Evolutionary conservation across 2,329 filamentous ascomycete genomes (phyloP).

Genomic region (Cladosporium oxysporum): DNA sequence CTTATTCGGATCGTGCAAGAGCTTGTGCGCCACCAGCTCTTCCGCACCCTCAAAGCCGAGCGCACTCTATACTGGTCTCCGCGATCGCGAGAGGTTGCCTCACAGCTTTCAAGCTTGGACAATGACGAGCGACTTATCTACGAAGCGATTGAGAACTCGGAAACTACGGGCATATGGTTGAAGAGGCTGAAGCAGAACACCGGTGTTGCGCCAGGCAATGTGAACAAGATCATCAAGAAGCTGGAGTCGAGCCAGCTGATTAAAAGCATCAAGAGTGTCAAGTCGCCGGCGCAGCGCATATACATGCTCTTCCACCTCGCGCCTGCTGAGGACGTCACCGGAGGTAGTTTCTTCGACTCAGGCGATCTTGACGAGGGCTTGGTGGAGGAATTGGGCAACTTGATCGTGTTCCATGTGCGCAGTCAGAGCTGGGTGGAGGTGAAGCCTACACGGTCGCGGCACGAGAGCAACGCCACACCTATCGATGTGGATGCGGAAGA

Average conservation of each 20-base stretch:
- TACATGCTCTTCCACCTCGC: slow-evolving; percentile 87
- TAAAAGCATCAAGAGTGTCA: slow-evolving; percentile 86
- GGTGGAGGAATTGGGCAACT: slow-evolving; percentile 72
- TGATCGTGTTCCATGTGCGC: slow-evolving; percentile 74
- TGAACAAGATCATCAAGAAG: slow-evolving; percentile 80
- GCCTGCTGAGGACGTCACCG: slow-evolving; percentile 86
- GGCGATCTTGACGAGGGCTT: slow-evolving; percentile 87
- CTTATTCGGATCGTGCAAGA: slow-evolving; percentile 36
- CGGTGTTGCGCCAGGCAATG: slow-evolving; percentile 78
- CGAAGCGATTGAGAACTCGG: slow-evolving; percentile 82
- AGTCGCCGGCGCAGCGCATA: slow-evolving; percentile 88
- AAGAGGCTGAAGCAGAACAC: slow-evolving; percentile 78
- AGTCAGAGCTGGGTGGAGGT: slow-evolving; percentile 68
- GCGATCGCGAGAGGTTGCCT: slow-evolving; percentile 18
- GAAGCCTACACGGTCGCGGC: slow-evolving; percentile 24
- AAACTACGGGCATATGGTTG: slow-evolving; percentile 85
- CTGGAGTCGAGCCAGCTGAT: slow-evolving; percentile 82
- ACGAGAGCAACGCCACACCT: slow-evolving; percentile 15
- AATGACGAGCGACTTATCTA: slow-evolving; percentile 83
- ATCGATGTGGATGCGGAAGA: slow-evolving; percentile 16
- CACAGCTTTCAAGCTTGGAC: slow-evolving; percentile 47
- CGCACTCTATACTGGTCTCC: slow-evolving; percentile 34
- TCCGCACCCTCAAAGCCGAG: slow-evolving; percentile 35
- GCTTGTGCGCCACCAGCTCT: slow-evolving; percentile 33
- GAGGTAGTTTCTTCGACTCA: slow-evolving; percentile 92